Percentiles rank a stretch among this genome's conserved stretches.
These are phyloP conservation scores for Calonectria hawksworthii DNA, from an alignment of 2,329 filamentous ascomycete species.

Conservation along the genomic window DNA sequence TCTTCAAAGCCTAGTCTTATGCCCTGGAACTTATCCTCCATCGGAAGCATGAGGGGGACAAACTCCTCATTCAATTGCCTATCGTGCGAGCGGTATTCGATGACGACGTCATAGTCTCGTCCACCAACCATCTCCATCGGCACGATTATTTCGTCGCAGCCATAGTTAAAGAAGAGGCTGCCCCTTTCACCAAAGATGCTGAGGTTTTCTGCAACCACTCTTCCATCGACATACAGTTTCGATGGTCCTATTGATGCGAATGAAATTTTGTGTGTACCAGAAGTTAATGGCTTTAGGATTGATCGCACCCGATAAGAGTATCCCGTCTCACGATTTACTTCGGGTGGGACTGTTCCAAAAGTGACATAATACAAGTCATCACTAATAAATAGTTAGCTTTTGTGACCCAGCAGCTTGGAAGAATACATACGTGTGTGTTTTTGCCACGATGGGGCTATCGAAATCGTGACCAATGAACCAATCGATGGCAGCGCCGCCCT, in stretches of 20 bases:
- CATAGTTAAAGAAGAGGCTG: not conserved
- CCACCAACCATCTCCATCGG: not conserved
- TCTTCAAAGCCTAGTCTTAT: not conserved
- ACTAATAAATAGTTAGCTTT: not conserved
- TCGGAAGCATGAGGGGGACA: not conserved
- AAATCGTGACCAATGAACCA: not conserved
- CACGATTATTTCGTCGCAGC: not conserved
- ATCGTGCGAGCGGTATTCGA: not conserved
- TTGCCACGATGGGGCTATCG: not conserved
- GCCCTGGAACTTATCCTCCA: not conserved
- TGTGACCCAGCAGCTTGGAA: fast-evolving
- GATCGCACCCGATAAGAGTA: not conserved
- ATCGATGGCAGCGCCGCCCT: not conserved
- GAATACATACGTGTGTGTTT: not conserved
- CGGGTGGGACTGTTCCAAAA: not conserved
- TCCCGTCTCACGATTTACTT: not conserved
- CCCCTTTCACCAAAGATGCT: not conserved
- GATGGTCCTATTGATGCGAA: slow-evolving; percentile 2
- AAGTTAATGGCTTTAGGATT: not conserved
- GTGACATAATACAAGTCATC: not conserved
- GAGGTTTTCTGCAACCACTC: not conserved
- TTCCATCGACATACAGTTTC: not conserved
- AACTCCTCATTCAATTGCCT: not conserved
- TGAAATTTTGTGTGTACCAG: not conserved
- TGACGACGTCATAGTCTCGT: not conserved